Conservation (phyloP, 2,329 filamentous ascomycete species). For the Lojkania enalia region DNA sequence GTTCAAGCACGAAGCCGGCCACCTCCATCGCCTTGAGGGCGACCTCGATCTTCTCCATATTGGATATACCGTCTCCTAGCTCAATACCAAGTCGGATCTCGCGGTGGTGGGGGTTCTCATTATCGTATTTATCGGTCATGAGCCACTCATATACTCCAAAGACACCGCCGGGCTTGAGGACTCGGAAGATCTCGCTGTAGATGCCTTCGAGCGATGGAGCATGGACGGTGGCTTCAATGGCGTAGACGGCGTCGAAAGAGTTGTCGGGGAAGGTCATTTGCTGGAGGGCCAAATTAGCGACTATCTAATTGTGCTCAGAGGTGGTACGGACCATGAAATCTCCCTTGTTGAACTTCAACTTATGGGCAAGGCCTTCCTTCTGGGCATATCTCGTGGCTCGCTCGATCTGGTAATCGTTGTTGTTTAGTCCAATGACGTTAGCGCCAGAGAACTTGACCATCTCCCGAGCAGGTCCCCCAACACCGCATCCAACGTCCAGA, state of each 20-base stretch:
- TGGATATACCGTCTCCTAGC: conserved; percentile 93
- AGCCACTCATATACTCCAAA: conserved; percentile 99
- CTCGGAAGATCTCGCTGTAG: conserved; percentile 91
- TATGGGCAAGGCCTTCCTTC: conserved; percentile 77
- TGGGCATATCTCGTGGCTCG: conserved; percentile 83
- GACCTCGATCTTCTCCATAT: conserved; percentile 89
- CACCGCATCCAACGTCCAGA: conserved; percentile 94
- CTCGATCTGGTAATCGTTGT: conserved; percentile 99
- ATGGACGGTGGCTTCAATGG: conserved; percentile 96
- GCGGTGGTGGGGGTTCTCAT: conserved; percentile 81
- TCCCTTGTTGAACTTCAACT: conserved; percentile 87
- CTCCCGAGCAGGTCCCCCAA: conserved; percentile 91
- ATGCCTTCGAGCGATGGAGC: conserved; percentile 88
- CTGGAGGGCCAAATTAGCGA: conserved; percentile 45
- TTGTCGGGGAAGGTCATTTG: conserved; percentile 96
- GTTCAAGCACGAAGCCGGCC: conserved; percentile 81
- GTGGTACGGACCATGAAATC: conserved; percentile 77
- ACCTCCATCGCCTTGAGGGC: conserved; percentile 80
- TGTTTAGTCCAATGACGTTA: conserved; percentile 91
- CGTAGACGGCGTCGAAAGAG: conserved; percentile 92
- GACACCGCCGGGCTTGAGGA: conserved; percentile 91
- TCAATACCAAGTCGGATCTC: conserved; percentile 93
- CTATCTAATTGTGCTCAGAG: neutral
- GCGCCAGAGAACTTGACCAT: conserved; percentile 94
- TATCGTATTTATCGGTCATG: conserved; percentile 96